Conservation (phyloP, 257 asterid genomes). For the Schizonepeta tenuifolia region DNA sequence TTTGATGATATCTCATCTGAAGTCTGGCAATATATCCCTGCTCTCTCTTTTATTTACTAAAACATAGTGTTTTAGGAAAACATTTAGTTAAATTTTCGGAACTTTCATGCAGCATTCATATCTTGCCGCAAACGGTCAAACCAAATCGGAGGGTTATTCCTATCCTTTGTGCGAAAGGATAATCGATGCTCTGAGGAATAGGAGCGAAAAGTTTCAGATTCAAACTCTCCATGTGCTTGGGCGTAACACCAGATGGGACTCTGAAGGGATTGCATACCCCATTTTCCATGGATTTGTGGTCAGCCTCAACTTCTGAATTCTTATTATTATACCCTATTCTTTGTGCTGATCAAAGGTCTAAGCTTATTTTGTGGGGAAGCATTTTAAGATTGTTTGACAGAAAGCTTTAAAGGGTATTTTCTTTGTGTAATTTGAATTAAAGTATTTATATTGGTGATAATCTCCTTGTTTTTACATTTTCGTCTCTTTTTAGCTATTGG, state of each 20-base stretch:
- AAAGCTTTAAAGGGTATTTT: neutral
- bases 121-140: conserved; percentile 31
- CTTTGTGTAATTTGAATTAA: neutral
- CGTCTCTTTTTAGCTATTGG: neutral
- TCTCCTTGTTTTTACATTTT: neutral
- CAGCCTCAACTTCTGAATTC: conserved; percentile 38
- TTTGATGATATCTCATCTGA: conserved; percentile 70
- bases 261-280: conserved; percentile 72
- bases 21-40: conserved; percentile 51
- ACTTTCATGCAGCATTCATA: conserved; percentile 54
- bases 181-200: conserved; percentile 56
- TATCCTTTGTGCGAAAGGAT: conserved; percentile 83
- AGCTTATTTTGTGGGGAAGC: neutral
- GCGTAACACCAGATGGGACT: conserved; percentile 71
- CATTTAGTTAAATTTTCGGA: conserved; percentile 32
- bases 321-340: neutral
- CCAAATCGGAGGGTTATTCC: conserved; percentile 60
- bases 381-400: neutral
- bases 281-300: conserved; percentile 91
- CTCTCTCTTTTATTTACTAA: conserved; percentile 34
- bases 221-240: conserved; percentile 81
- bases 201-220: conserved; percentile 67
- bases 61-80: conserved; percentile 28
- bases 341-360: neutral
- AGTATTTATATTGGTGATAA: neutral